Percentiles rank a stretch among this genome's conserved stretches.
Conservation (phyloP, 1,284 basidiomycete genomes). For the Ustilago bromivora region DNA sequence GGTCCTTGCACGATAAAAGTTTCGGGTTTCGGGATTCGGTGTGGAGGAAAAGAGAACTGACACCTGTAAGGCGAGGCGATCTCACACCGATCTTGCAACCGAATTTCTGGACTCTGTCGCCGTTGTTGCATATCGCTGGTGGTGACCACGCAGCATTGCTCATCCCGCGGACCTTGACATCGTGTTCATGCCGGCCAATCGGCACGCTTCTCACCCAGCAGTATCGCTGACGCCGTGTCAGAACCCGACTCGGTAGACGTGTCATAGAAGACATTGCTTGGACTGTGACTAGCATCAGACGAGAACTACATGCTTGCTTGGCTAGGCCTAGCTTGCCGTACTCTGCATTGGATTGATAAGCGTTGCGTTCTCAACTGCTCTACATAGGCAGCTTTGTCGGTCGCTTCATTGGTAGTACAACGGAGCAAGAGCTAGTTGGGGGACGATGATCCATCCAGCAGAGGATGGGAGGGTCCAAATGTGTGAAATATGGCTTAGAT, state of each 20-base stretch:
- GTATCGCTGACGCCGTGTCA: neutral
- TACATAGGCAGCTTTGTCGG: too few relatives aligned
- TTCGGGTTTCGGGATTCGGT: conserved; percentile 23
- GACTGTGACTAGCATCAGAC: too few relatives aligned
- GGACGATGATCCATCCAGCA: neutral
- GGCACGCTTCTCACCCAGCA: too few relatives aligned
- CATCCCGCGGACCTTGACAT: neutral
- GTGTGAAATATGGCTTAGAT: neutral
- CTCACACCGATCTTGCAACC: neutral
- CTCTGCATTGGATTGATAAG: too few relatives aligned
- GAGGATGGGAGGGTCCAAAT: neutral
- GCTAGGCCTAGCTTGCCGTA: too few relatives aligned
- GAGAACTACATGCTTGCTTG: too few relatives aligned
- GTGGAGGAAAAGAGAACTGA: neutral
- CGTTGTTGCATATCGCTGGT: neutral
- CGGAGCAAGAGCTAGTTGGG: too few relatives aligned
- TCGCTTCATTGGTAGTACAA: too few relatives aligned
- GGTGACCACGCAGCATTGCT: neutral
- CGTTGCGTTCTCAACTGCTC: too few relatives aligned
- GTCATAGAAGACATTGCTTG: too few relatives aligned
- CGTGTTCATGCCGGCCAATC: too few relatives aligned
- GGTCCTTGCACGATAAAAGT: conserved; percentile 9
- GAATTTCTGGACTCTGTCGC: neutral
- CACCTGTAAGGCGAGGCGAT: conserved; percentile 1
- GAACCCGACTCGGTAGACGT: too few relatives aligned